Evolutionary conservation across 257 asterid species (phyloP).

Genomic region (Solanum etuberosum): DNA sequence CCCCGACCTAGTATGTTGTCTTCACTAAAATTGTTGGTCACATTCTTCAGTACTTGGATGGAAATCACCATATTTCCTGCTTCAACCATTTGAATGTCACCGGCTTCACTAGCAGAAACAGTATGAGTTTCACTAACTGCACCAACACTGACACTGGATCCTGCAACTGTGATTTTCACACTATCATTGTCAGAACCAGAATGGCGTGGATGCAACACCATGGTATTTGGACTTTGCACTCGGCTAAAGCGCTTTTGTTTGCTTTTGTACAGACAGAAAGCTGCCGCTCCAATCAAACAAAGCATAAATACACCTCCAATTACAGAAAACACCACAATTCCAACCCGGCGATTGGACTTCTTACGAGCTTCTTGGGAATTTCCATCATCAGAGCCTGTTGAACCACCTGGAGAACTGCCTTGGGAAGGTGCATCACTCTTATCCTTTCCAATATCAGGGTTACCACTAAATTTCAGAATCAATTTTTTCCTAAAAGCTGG

Average conservation of each 20-base stretch:
- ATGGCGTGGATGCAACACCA: constrained; percentile 74
- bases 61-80: constrained; percentile 89
- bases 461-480: constrained; percentile 46
- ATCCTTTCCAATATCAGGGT: constrained; percentile 69
- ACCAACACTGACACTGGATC: constrained; percentile 65
- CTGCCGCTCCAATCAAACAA: constrained; percentile 47
- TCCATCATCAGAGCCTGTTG: constrained; percentile 3
- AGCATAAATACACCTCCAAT: constrained; percentile 44
- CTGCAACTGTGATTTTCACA: constrained; percentile 83
- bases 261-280: constrained; percentile 57
- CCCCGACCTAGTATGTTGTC: constrained; percentile 75
- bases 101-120: constrained; percentile 35
- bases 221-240: constrained; percentile 75
- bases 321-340: constrained; percentile 39
- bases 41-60: constrained; percentile 72
- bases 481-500: constrained; percentile 50
- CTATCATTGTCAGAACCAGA: constrained; percentile 75
- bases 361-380: background rate
- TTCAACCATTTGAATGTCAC: constrained; percentile 77
- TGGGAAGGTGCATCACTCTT: constrained; percentile 15
- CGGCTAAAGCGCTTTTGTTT: constrained; percentile 54
- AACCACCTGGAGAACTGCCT: constrained; percentile 14
- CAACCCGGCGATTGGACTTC: constrained; percentile 33
- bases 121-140: constrained; percentile 45
- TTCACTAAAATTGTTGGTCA: constrained; percentile 60